Evolutionary conservation across 2,329 filamentous ascomycete genomes (phyloP), one percentile per base, ranked within the genome.

Genomic region (Talaromyces sp.): DNA sequence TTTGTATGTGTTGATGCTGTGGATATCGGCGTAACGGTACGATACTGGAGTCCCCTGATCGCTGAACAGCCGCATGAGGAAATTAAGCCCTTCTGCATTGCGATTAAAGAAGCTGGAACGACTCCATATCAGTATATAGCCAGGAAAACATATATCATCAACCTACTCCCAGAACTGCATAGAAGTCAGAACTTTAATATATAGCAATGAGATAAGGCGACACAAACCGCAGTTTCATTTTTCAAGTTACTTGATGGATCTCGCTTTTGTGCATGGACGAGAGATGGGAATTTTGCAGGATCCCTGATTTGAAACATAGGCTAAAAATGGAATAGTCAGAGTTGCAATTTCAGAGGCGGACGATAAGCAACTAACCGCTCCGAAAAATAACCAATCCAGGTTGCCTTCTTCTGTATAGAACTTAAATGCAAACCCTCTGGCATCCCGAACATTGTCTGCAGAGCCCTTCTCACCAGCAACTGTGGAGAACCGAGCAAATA

Each of bases 251-350:
- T 83, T 55, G 72, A 70, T 1, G 80, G 80, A 62, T 80, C 78
- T 30, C 79, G 74, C 33, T 71, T 71, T 62, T 82, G 80, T 0
- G 78, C 79, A 22, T 77, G 77, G 58, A 81, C 82, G 10, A 82
- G 76, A 64, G 80, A 77, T 1, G 79, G 79, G 2, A 77, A 75
- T 59, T 81, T 75, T 19, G 80, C 79, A 2, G 79, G 79, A 59
- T 81, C 80, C 28, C 80, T 74, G 61, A 75, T 79, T 68, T 82
- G 82, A 74, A 82, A 82, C 39, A 82, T 68, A 7, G 80, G 80
- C 71, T 73, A 42, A n/a, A 42, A 42, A 30, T 42, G 36, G 11
- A 42, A 13, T 4, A 42, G 36, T 42, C 36, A 42, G 36, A 42
- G 1, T 42, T 17, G 36, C 36, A 17, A 17, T 42, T 42, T 30